Evolutionary conservation across 148 eudicot species (phyloP).

Genomic region (Silene conica): DNA sequence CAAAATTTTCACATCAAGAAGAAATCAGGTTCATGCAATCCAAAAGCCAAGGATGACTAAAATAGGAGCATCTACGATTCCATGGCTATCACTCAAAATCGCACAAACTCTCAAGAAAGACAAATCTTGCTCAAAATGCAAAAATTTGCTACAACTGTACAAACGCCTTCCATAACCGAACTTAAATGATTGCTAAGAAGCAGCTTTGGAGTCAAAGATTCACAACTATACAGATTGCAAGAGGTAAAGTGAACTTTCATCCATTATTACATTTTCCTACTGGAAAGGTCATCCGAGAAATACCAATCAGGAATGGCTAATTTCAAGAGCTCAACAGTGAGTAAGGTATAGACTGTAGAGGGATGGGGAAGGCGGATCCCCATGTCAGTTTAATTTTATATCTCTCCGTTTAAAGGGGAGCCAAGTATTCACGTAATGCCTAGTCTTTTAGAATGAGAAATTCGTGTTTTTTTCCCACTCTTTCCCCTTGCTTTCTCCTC

Average conservation of each 20-base stretch:
- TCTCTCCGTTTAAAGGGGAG: neutral
- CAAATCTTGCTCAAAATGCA: neutral
- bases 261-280: neutral
- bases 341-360: neutral
- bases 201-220: neutral
- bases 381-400: neutral
- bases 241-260: neutral
- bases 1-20: neutral
- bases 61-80: neutral
- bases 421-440: neutral
- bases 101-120: neutral
- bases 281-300: neutral
- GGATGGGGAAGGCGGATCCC: neutral
- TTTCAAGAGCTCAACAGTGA: neutral
- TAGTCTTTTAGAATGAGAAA: neutral
- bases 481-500: neutral
- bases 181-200: neutral
- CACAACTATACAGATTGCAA: neutral
- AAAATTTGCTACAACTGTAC: neutral
- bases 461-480: neutral
- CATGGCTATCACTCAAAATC: neutral
- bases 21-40: neutral
- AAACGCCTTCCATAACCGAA: neutral
- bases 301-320: too few relatives aligned
- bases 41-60: slow-evolving; percentile 3